phyloP scores from a whole-genome alignment of 1,139 yeast genomes.

The Hansenula lynferdii region DNA sequence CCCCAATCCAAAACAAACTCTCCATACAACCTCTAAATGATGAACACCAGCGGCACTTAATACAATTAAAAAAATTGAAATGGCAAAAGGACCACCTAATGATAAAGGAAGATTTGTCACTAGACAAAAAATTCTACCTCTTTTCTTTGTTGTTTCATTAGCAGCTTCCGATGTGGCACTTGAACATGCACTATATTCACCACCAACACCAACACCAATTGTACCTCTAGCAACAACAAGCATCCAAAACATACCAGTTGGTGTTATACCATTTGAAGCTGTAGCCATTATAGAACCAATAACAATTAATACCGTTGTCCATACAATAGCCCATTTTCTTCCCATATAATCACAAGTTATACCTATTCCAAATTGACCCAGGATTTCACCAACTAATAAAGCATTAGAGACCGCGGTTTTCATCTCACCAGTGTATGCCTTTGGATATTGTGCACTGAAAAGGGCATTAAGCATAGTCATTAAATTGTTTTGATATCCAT shows the following conservation, averaged over 20 bases:
- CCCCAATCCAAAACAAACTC: conserved; percentile 73
- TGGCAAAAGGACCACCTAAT: conserved; percentile 76
- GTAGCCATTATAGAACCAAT: conserved; percentile 53
- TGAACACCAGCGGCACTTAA: conserved; percentile 46
- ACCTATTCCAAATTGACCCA: conserved; percentile 57
- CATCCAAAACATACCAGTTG: conserved; percentile 70
- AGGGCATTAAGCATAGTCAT: conserved; percentile 56
- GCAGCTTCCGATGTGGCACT: conserved; percentile 72
- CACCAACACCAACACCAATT: conserved; percentile 74
- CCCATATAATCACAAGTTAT: conserved; percentile 52
- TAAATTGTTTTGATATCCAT: conserved; percentile 59
- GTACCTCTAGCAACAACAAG: conserved; percentile 61
- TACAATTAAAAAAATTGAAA: conserved; percentile 61
- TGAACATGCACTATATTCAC: conserved; percentile 65
- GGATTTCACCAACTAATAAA: conserved; percentile 50
- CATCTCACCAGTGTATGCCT: conserved; percentile 35
- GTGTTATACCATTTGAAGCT: conserved; percentile 50
- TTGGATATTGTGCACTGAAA: conserved; percentile 42
- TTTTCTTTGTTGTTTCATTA: conserved; percentile 55
- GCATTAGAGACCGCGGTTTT: conserved; percentile 57
- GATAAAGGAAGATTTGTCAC: conserved; percentile 71
- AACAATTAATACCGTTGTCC: conserved; percentile 51
- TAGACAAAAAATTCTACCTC: conserved; percentile 61
- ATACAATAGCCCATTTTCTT: conserved; percentile 52
- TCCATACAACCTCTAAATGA: conserved; percentile 59